Conservation (phyloP, 2,329 filamentous ascomycete species). For the Fusarium pseudocircinatum region DNA sequence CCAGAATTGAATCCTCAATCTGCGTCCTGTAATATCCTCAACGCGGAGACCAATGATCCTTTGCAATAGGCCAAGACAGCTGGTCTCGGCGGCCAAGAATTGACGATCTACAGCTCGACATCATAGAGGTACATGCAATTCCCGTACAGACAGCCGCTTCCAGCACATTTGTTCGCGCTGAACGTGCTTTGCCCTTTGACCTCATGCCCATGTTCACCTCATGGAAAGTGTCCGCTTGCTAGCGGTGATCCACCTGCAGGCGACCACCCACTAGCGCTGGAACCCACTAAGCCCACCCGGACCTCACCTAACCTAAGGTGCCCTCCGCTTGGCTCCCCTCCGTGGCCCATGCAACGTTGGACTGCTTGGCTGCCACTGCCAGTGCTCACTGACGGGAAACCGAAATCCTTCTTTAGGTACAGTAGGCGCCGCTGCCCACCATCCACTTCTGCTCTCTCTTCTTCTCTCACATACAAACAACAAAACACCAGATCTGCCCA, state of each 20-base stretch:
- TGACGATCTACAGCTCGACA: conserved; percentile 31
- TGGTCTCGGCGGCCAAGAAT: conserved; percentile 28
- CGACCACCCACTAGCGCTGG: conserved; percentile 38
- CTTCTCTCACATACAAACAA: conserved; percentile 25
- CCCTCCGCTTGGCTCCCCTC: conserved; percentile 15
- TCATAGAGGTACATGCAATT: conserved; percentile 26
- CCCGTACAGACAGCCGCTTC: conserved; percentile 12
- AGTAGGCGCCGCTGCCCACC: conserved; percentile 41
- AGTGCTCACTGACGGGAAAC: conserved; percentile 4
- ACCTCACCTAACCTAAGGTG: conserved; percentile 25
- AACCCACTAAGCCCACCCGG: conserved; percentile 31
- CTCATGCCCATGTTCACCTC: conserved; percentile 5
- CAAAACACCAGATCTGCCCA: conserved; percentile 9
- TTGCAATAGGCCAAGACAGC: conserved; percentile 19
- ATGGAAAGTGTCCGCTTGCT: conserved; percentile 34
- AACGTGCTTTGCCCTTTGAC: conserved; percentile 2
- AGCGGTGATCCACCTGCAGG: conserved; percentile 44
- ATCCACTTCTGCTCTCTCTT: conserved; percentile 18
- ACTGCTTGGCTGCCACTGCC: conserved; percentile 30
- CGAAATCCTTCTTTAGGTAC: conserved; percentile 39
- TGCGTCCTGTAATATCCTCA: not conserved
- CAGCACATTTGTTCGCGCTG: conserved; percentile 6
- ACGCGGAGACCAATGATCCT: conserved; percentile 8
- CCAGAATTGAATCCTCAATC: not conserved
- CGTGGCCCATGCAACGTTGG: conserved; percentile 43